Evolutionary conservation across 78 protist species (phyloP), one percentile per base, ranked within the genome.

Genomic region (Dictyostelium capitatum): DNA sequence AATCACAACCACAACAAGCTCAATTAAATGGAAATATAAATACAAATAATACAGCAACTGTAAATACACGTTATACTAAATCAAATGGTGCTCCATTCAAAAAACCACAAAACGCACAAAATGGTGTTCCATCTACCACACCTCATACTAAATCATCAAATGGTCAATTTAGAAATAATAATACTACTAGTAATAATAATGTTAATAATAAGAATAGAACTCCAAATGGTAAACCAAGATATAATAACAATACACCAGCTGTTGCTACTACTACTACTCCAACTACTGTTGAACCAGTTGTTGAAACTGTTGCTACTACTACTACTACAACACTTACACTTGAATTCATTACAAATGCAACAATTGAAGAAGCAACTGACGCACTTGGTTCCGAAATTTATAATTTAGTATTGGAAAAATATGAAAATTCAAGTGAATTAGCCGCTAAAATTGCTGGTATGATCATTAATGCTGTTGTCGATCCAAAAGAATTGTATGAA

Each of bases 381-480:
- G 11, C 50, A 20, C 20, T 84, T 8, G 91, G 91, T 37, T 50
- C 83, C 12, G 81, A 74, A 15, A 77, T 84, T 28, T 84, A 84
- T 69, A 72, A 20, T 46, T 15, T 84, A 14, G 91, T 84, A 2
- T 48, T 47, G 25, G 19, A n/a, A 2, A 84, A 74, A 74, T 72
- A 74, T 23, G 30, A 65, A 11, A 65, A 65, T 14, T 14, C 23
- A 6, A 23, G 65, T 19, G 32, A 54, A 43, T 25, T 30, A 3
- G 91, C 91, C 4, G 82, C 82, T 9, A 84, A 73, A 30, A 84
- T 84, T 37, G 62, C 91, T 46, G 91, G 91, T 41, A 84, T 84
- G 91, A 57, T 84, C 20, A 11, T 84, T 1, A 30, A 57, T 30
- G 73, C 90, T 3, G 41, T 48, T 54, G n/a, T 23, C 12, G 90